Evolutionary conservation across 192 early-diverging fungal species (phyloP).

Genomic region (Rhizoclosmatium globosum): DNA sequence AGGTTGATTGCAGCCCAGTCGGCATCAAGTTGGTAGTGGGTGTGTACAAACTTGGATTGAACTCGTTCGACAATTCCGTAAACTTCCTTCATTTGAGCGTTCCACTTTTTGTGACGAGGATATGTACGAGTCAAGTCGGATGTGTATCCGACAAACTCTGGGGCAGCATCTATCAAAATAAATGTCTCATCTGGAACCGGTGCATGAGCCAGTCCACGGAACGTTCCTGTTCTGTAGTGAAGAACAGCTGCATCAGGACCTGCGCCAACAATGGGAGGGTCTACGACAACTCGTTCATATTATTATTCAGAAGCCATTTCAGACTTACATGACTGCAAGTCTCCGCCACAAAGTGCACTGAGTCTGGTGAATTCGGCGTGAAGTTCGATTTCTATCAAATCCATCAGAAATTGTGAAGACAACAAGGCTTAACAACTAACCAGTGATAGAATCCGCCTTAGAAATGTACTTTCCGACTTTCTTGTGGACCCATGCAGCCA

Average conservation of each 20-base stretch:
- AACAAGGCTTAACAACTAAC: neutral
- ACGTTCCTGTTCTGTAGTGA: slow-evolving; percentile 87
- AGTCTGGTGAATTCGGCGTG: slow-evolving; percentile 77
- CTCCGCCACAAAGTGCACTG: slow-evolving; percentile 62
- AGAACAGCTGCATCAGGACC: slow-evolving; percentile 82
- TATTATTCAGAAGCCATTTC: neutral
- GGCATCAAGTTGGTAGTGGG: slow-evolving; percentile 13
- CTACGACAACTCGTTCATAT: slow-evolving; percentile 71
- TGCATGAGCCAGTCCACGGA: slow-evolving; percentile 37
- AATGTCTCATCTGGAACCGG: slow-evolving; percentile 48
- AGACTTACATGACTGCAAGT: slow-evolving; percentile 47
- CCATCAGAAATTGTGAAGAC: neutral
- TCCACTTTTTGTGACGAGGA: slow-evolving; percentile 26
- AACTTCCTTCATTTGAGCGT: slow-evolving; percentile 36
- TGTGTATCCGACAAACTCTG: slow-evolving; percentile 80
- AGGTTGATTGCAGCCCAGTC: slow-evolving; percentile 56
- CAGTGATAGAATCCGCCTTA: neutral
- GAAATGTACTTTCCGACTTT: slow-evolving; percentile 56
- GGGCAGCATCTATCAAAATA: slow-evolving; percentile 88
- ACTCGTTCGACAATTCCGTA: slow-evolving; percentile 41
- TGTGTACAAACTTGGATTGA: slow-evolving; percentile 20
- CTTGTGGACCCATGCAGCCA: slow-evolving; percentile 50
- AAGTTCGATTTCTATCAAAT: slow-evolving; percentile 70
- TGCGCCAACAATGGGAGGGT: slow-evolving; percentile 85
- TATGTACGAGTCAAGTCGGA: slow-evolving; percentile 90